A percentile compares a stretch with the other conserved stretches of the same genome.
Conservation (phyloP, 441 rosid genomes). For the Rhodomyrtus psidioides region DNA sequence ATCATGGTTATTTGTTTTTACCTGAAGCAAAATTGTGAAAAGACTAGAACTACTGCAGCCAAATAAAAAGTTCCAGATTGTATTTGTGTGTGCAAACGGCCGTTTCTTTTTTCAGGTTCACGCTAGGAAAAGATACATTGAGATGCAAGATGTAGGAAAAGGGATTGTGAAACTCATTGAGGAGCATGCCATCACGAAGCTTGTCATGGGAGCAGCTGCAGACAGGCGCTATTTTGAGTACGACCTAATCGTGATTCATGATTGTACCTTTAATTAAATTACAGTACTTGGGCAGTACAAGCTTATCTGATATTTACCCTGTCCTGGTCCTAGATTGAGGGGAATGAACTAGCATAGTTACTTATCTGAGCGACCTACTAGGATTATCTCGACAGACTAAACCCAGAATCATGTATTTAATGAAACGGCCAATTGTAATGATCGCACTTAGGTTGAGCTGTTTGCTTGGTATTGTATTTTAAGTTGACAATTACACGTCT, state of each 20-base stretch:
- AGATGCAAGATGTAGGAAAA: slow-evolving; percentile 3
- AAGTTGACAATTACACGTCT: background rate
- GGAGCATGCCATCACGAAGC: background rate
- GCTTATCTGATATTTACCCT: background rate
- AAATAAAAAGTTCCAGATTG: background rate
- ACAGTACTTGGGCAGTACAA: background rate
- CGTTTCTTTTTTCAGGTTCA: background rate
- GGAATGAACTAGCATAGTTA: background rate
- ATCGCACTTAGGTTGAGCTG: background rate
- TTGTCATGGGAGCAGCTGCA: slow-evolving; percentile 18
- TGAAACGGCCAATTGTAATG: accelerated
- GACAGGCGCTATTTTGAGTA: background rate
- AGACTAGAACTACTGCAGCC: background rate
- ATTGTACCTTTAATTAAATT: background rate
- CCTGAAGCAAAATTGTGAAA: background rate
- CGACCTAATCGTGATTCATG: background rate
- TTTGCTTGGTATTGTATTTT: background rate
- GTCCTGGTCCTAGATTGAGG: background rate
- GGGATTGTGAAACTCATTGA: slow-evolving; percentile 10
- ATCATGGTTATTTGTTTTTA: background rate
- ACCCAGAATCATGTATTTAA: background rate
- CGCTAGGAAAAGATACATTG: background rate
- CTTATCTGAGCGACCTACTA: background rate
- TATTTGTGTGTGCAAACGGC: background rate
- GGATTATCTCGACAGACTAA: background rate